Conservation (phyloP, 208 protist genomes). For the Crithidia expoeki region DNA sequence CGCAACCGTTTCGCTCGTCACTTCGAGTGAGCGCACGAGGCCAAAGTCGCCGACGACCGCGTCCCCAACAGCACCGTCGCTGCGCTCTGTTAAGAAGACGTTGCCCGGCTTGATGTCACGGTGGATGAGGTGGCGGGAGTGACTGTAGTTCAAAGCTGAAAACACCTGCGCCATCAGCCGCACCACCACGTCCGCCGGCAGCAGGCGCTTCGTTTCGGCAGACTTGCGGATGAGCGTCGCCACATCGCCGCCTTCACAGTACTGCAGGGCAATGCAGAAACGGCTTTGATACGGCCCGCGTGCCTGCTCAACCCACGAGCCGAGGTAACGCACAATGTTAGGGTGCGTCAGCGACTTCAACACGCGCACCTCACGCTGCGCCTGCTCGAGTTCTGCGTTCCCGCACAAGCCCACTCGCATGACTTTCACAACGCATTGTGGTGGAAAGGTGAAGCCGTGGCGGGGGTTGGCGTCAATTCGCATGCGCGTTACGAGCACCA, state of each 20-base stretch:
- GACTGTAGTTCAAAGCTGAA: slow-evolving; percentile 88
- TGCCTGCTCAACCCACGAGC: slow-evolving; percentile 69
- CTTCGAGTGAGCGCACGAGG: slow-evolving; percentile 77
- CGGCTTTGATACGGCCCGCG: slow-evolving; percentile 48
- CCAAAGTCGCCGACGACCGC: slow-evolving; percentile 90
- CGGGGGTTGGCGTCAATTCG: slow-evolving; percentile 11
- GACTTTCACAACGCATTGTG: slow-evolving; percentile 78
- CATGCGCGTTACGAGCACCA: slow-evolving; percentile 42
- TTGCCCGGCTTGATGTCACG: slow-evolving; percentile 94
- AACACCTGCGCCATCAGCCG: slow-evolving; percentile 83
- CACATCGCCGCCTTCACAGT: slow-evolving; percentile 85
- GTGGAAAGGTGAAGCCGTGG: slow-evolving; percentile 46
- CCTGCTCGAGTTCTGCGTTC: slow-evolving; percentile 31
- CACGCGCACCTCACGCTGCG: slow-evolving; percentile 61
- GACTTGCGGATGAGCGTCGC: slow-evolving; percentile 61
- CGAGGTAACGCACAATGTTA: slow-evolving; percentile 81
- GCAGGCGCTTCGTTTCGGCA: slow-evolving; percentile 11
- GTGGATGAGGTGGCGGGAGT: slow-evolving; percentile 85
- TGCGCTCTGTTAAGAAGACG: slow-evolving; percentile 61
- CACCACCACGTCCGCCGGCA: slow-evolving; percentile 57
- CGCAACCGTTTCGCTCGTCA: slow-evolving; percentile 57
- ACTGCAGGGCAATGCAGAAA: slow-evolving; percentile 86
- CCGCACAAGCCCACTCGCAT: slow-evolving; percentile 57
- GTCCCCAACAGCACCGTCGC: slow-evolving; percentile 25
- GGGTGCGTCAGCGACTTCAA: slow-evolving; percentile 65